These are phyloP conservation scores for Cajanus cajan DNA, from an alignment of 306 rosid species.

Conservation along the genomic window DNA sequence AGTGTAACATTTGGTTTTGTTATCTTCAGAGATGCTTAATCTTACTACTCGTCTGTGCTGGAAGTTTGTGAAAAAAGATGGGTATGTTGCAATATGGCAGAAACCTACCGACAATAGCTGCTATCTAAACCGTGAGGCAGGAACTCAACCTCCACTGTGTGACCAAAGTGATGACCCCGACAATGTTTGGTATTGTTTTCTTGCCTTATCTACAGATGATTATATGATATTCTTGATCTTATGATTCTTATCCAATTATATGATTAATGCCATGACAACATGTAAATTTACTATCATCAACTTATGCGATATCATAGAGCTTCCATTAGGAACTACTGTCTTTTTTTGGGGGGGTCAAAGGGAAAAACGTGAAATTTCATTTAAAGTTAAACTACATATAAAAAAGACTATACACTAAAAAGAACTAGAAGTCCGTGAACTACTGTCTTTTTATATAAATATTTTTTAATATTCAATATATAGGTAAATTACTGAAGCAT, in stretches of 20 bases:
- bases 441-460: not conserved
- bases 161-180: conserved; percentile 79
- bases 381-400: not conserved
- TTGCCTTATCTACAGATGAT: conserved; percentile 20
- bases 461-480: not conserved
- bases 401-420: not conserved
- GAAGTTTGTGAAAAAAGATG: conserved; percentile 77
- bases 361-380: not conserved
- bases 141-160: conserved; percentile 78
- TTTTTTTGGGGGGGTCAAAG: not conserved
- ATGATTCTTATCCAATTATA: not conserved
- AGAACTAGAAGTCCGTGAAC: not conserved
- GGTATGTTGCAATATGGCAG: conserved; percentile 81
- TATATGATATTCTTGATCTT: not conserved
- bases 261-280: conserved; percentile 7
- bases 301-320: conserved; percentile 2
- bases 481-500: not conserved
- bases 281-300: conserved; percentile 21
- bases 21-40: conserved; percentile 84
- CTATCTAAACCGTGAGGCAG: conserved; percentile 68
- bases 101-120: conserved; percentile 75
- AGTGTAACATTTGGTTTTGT: not conserved
- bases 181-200: conserved; percentile 63
- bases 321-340: not conserved
- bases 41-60: conserved; percentile 89